These are phyloP conservation scores for Aquanectria penicillioides DNA, from an alignment of 2,329 filamentous ascomycete species.

Conservation along the genomic window DNA sequence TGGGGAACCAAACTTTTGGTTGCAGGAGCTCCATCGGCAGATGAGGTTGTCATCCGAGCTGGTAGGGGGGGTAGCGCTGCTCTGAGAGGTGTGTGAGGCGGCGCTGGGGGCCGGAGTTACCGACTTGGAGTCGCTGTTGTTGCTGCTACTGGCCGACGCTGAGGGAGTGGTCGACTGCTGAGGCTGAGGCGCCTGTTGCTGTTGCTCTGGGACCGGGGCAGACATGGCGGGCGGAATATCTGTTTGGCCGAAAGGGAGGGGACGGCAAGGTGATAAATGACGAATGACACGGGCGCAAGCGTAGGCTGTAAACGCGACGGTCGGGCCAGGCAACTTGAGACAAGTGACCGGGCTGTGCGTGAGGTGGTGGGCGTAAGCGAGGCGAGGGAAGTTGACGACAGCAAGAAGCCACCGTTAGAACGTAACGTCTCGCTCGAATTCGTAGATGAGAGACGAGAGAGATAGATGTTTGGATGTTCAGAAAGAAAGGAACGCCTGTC, in stretches of 20 bases:
- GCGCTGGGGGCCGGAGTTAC: conserved; percentile 63
- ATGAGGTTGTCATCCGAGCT: conserved; percentile 63
- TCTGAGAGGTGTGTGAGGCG: conserved; percentile 58
- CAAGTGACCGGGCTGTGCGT: not conserved
- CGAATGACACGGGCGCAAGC: conserved; percentile 27
- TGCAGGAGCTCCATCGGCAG: conserved; percentile 70
- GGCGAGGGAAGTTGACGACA: not conserved
- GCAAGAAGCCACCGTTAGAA: not conserved
- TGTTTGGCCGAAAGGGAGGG: conserved; percentile 28
- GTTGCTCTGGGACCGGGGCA: conserved; percentile 44
- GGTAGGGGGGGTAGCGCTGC: conserved; percentile 51
- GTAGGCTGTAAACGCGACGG: conserved; percentile 10
- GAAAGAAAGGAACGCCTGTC: conserved; percentile 32
- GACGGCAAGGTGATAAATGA: not conserved
- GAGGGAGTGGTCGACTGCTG: conserved; percentile 37
- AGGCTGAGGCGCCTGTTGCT: conserved; percentile 32
- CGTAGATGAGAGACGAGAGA: conserved; percentile 4
- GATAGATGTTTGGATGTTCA: conserved; percentile 29
- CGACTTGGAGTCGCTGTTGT: conserved; percentile 60
- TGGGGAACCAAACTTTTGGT: conserved; percentile 66
- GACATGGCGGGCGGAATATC: conserved; percentile 44
- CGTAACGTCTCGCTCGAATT: conserved; percentile 2
- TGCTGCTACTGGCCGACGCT: conserved; percentile 50
- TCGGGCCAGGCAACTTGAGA: conserved; percentile 12
- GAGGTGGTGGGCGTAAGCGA: conserved; percentile 11